Evolutionary conservation across 805 yeast species (phyloP).

Genomic region (Cyberlindnera galapagoensis): DNA sequence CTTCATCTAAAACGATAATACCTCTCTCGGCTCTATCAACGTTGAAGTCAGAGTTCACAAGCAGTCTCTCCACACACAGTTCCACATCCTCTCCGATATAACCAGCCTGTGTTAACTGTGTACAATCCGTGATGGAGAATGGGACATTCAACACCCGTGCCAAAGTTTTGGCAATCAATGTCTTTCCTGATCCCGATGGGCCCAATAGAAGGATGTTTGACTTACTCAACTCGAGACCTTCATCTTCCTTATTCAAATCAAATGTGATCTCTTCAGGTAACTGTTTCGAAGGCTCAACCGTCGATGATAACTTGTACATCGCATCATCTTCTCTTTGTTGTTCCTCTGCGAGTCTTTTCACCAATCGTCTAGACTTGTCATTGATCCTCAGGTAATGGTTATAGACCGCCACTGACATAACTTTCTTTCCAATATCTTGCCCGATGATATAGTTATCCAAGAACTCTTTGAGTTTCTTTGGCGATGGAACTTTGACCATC

Average conservation of each 20-base stretch:
- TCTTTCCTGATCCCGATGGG: slow-evolving; percentile 60
- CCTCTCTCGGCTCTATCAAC: slow-evolving; percentile 49
- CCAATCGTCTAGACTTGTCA: slow-evolving; percentile 31
- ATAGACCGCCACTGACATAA: slow-evolving; percentile 55
- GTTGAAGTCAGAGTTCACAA: slow-evolving; percentile 44
- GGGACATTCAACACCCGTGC: slow-evolving; percentile 50
- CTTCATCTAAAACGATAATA: slow-evolving; percentile 52
- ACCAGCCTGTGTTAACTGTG: slow-evolving; percentile 58
- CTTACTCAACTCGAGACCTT: slow-evolving; percentile 43
- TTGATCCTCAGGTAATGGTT: slow-evolving; percentile 48
- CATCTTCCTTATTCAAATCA: slow-evolving; percentile 25
- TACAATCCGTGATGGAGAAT: slow-evolving; percentile 53
- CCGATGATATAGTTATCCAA: slow-evolving; percentile 51
- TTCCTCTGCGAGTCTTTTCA: slow-evolving; percentile 23
- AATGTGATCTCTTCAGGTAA: slow-evolving; percentile 28
- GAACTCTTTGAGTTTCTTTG: slow-evolving; percentile 36
- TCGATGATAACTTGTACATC: slow-evolving; percentile 17
- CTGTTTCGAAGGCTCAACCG: slow-evolving; percentile 18
- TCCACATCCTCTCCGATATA: slow-evolving; percentile 63
- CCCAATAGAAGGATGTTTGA: slow-evolving; percentile 52
- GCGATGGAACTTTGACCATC: slow-evolving; percentile 36
- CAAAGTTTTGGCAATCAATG: slow-evolving; percentile 47
- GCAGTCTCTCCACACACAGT: slow-evolving; percentile 44
- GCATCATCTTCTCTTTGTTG: slow-evolving; percentile 25
- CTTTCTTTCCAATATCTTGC: slow-evolving; percentile 48